Base-by-base conservation (phyloP, 345 rosid species). In the Theobroma cacao region DNA sequence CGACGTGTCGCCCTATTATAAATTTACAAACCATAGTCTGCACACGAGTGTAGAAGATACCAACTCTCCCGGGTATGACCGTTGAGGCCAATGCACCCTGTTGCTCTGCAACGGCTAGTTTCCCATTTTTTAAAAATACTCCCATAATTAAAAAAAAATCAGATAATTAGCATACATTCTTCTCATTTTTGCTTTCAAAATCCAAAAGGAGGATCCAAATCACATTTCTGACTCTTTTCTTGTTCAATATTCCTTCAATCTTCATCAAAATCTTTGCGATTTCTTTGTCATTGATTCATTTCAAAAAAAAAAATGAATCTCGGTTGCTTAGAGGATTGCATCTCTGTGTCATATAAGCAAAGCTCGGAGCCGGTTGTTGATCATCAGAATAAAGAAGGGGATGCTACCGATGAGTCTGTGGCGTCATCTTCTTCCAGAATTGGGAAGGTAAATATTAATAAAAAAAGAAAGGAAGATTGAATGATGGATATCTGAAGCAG, bases 361-460 rank as follows among this genome's bases (percentile, higher is more conserved):
- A 69, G 56, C 24, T 50, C 74, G 15, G 28, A 47, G 56, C 45
- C 18, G 52, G 52, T 47, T 47, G 52, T 47, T 13, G 52, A 64
- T 68, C 78, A 83, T 45, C 52, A 34, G 47, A 77, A 41, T 59
- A 83, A 77, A 61, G 89, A 82, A 52, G 64, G 45, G 15, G 83
- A 83, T 75, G 72, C 82, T 61, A 74, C 62, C 13, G 80, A 81
- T 20, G 64, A 77, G 36, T 34, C 81, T 2, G 22, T 75, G n/a
- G 69, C 89, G 0, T 82, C 89, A 15, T 84, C 90, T 0, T 66
- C 87, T 80, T 85, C 92, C 3, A 90, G 80, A 83, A 3, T 74
- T 20, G 88, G 85, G 34, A 86, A 89, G 98, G 97, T 90, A 55
- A 72, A 52, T n/a, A n/a, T n/a, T n/a, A n/a, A n/a, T n/a, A 3